Evolutionary conservation across 2,329 filamentous ascomycete genomes (phyloP).

Genomic region (Polychaeton citri): DNA sequence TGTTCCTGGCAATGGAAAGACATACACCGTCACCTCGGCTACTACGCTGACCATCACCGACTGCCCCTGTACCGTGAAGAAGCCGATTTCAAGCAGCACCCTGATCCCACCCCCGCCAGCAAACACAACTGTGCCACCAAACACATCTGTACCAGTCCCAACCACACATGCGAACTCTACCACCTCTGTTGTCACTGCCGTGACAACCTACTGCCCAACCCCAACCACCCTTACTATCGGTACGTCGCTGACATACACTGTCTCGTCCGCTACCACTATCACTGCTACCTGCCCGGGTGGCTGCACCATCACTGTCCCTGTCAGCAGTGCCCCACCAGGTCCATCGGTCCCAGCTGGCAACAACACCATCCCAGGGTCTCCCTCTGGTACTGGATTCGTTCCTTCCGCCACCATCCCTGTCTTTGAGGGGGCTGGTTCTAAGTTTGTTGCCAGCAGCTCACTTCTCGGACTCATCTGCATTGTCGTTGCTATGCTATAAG

Average conservation of each 20-base stretch:
- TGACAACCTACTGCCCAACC: constrained; percentile 58
- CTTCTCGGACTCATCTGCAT: background rate
- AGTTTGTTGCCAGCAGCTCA: background rate
- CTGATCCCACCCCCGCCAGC: background rate
- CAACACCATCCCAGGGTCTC: background rate
- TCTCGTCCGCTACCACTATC: constrained; percentile 35
- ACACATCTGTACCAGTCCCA: background rate
- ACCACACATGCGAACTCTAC: background rate
- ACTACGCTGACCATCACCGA: constrained; percentile 12
- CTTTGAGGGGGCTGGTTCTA: background rate
- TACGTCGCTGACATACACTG: constrained; percentile 49
- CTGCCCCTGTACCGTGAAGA: constrained; percentile 7
- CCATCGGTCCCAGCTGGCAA: background rate
- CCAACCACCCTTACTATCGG: constrained; percentile 52
- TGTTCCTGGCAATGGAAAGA: constrained; percentile 9
- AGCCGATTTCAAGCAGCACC: background rate
- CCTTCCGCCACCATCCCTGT: background rate
- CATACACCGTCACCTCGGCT: constrained; percentile 12
- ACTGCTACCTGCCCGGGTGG: too few relatives aligned
- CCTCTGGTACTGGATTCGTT: background rate
- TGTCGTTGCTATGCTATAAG: background rate
- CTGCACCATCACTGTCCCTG: background rate
- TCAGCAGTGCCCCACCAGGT: background rate
- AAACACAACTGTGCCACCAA: background rate
- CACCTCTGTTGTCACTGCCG: constrained; percentile 41